phyloP scores from a whole-genome alignment of 805 yeast species.

The Nakazawaea molendinolei region DNA sequence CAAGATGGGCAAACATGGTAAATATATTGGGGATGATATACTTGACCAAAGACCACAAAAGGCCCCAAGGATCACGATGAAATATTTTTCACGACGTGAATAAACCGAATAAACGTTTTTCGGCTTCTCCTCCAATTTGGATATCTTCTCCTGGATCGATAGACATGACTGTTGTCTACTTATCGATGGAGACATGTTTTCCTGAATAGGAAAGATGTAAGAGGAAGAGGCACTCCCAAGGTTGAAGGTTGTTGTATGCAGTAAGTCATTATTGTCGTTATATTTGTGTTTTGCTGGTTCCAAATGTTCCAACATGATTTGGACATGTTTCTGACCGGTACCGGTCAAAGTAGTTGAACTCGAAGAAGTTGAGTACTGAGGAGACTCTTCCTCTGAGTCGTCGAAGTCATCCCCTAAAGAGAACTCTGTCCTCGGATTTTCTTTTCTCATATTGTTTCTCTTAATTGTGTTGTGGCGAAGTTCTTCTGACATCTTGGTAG shows the following conservation, averaged over 20 bases:
- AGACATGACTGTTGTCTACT: constrained; percentile 9
- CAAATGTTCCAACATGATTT: constrained; percentile 3
- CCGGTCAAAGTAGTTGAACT: neutral
- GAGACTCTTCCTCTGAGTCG: neutral
- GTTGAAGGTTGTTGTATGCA: constrained; percentile 8
- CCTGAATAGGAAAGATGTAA: constrained; percentile 9
- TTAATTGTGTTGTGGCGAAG: too few species aligned
- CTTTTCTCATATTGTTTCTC: neutral
- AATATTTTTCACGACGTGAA: constrained; percentile 27
- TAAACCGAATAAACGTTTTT: constrained; percentile 30
- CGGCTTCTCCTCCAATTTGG: constrained; percentile 6
- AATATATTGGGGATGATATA: constrained; percentile 69
- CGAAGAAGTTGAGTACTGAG: neutral
- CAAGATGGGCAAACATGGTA: constrained; percentile 65
- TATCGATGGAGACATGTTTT: constrained; percentile 6
- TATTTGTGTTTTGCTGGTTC: constrained; percentile 9
- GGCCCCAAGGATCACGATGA: constrained; percentile 32
- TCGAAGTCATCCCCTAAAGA: constrained; percentile 1
- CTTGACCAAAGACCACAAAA: constrained; percentile 55
- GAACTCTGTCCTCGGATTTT: neutral
- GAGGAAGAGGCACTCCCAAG: constrained; percentile 8
- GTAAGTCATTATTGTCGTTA: constrained; percentile 5
- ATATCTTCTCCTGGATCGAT: constrained; percentile 8
- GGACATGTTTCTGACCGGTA: too few species aligned
- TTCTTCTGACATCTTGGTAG: too few species aligned